A percentile compares a stretch with the other conserved stretches of the same genome.
phyloP scores from a whole-genome alignment of 2,329 filamentous ascomycete species.

The Daldinia sp. region DNA sequence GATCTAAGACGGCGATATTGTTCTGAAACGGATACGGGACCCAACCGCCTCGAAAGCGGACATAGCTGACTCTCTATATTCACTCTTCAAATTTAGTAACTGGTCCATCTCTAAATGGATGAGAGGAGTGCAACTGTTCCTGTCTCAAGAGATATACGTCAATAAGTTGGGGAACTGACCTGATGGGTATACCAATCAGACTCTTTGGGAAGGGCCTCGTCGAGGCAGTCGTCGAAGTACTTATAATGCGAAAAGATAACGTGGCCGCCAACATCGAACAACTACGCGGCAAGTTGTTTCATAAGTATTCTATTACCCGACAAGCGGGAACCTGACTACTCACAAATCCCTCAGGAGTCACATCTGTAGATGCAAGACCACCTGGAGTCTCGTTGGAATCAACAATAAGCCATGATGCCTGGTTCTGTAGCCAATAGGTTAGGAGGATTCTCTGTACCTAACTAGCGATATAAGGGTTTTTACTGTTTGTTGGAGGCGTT shows the following conservation, averaged over 20 bases:
- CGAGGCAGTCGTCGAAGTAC: slow-evolving; percentile 11
- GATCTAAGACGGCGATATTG: no score
- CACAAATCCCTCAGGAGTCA: slow-evolving; percentile 12
- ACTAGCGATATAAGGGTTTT: background rate
- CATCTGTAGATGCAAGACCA: slow-evolving; percentile 10
- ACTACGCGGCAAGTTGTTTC: background rate
- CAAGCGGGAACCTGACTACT: background rate
- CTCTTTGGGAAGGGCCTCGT: slow-evolving; percentile 12
- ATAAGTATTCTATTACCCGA: background rate
- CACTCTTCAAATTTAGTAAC: background rate
- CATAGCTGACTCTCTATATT: slow-evolving; percentile 12
- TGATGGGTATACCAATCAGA: slow-evolving; percentile 16
- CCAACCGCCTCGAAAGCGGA: slow-evolving; percentile 8
- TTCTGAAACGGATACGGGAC: no score
- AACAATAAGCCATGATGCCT: slow-evolving; percentile 9
- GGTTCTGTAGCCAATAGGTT: background rate
- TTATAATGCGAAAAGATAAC: slow-evolving; percentile 16
- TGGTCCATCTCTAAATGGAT: background rate
- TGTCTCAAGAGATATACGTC: background rate
- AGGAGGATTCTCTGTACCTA: background rate
- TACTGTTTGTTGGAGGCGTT: background rate
- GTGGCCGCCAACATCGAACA: slow-evolving; percentile 11
- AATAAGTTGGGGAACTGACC: background rate
- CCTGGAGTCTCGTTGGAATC: slow-evolving; percentile 13
- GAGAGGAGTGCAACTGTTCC: background rate